Evolutionary conservation across 768 basidiomycete species (phyloP), one percentile per base, ranked within the genome.

Genomic region (Rhodosporidiobolus odoratus): DNA sequence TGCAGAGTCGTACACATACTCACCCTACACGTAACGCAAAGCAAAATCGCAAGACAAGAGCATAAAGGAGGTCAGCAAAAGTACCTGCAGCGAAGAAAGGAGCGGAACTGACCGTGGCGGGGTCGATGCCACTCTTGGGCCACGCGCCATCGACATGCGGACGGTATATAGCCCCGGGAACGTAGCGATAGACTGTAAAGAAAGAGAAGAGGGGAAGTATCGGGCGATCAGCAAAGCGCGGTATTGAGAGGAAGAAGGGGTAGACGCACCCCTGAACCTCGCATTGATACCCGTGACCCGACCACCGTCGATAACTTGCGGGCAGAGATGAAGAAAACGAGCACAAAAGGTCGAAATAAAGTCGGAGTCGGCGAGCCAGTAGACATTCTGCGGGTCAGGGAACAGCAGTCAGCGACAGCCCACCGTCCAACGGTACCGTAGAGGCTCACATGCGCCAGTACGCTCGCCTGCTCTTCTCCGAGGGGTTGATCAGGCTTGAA

Each of bases 91-190:
- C 35, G 4, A 25, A 45, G 43, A 15, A 32, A 40, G 6, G 37
- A 56, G 35, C 1, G 23, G 8, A 25, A 52, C 67, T 54, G 27
- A 72, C 72, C 0, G 83, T 82, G 16, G 73, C 78, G 3, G 81
- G 78, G 66, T 82, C 78, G 7, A 84, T 75, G 0, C 83, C 83
- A 0, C 83, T 83, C 13, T 83, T 81, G 32, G 84, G 84, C 84
- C 84, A 85, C 0, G 84, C 84, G 8, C 84, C 84, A 38, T 74
- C 84, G 65, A 85, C 84, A 69, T 85, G 84, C 4, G 84, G 84
- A 73, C 84, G 76, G 71, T 85, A 85, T 58, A 84, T 71, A 25
- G 84, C 83, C 8, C 83, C 83, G 15, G 82, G 81, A 4, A 81
- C 79, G 75, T 85, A 85, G 38, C 84, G 81, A 76, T 85, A 85